These are phyloP conservation scores for Cicer judaicum DNA, from an alignment of 306 rosid species.

Conservation along the genomic window DNA sequence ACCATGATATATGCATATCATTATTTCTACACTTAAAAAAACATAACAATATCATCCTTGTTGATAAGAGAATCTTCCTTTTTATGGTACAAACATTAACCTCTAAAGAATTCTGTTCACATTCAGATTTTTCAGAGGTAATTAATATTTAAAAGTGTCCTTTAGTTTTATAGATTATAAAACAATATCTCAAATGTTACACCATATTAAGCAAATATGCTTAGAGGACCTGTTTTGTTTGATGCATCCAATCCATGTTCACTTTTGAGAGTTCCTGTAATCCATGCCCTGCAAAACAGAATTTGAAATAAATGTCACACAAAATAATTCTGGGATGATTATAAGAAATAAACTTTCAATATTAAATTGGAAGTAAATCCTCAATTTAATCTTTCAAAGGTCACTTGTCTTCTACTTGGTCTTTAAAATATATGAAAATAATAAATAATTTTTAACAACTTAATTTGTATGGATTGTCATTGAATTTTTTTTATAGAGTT, in stretches of 20 bases:
- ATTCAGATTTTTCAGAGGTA: slow-evolving; percentile 36
- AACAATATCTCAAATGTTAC: slow-evolving; percentile 19
- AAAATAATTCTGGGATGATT: background rate
- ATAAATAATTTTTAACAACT: too few species aligned
- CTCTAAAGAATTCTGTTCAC: slow-evolving; percentile 34
- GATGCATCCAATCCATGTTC: slow-evolving; percentile 82
- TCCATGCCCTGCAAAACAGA: slow-evolving; percentile 66
- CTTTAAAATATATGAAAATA: too few species aligned
- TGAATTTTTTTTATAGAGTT: too few species aligned
- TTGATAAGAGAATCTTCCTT: slow-evolving; percentile 22
- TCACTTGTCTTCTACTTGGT: too few species aligned
- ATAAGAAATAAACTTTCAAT: too few species aligned
- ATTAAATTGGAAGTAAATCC: too few species aligned
- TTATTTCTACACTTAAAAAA: slow-evolving; percentile 40
- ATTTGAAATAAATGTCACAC: background rate
- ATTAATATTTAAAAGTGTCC: slow-evolving; percentile 12
- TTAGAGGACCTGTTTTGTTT: slow-evolving; percentile 83
- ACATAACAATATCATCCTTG: slow-evolving; percentile 40
- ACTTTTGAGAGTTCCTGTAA: slow-evolving; percentile 64
- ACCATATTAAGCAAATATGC: slow-evolving; percentile 77
- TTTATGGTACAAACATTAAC: slow-evolving; percentile 15
- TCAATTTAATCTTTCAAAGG: too few species aligned
- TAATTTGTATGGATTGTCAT: too few species aligned
- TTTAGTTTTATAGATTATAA: slow-evolving; percentile 43
- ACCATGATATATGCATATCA: slow-evolving; percentile 40